phyloP scores from a whole-genome alignment of 805 yeast genomes.

The Pichia gijzeniarum region DNA sequence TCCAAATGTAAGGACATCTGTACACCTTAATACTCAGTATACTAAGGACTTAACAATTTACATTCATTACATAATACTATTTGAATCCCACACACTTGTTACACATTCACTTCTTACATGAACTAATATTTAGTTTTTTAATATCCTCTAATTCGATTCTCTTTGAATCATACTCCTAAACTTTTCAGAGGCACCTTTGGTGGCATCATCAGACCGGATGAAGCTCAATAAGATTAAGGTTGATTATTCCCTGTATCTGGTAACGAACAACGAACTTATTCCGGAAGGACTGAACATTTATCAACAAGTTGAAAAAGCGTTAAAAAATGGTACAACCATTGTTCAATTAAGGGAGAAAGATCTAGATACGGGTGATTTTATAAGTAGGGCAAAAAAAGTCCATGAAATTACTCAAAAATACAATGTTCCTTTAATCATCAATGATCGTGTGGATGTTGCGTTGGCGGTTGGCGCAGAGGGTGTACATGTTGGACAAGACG shows the following conservation, averaged over 20 bases:
- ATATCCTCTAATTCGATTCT: too few relatives aligned
- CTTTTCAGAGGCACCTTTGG: too few relatives aligned
- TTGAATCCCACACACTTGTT: too few relatives aligned
- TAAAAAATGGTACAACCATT: constrained; percentile 68
- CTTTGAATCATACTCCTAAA: too few relatives aligned
- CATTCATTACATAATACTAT: too few relatives aligned
- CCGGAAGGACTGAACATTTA: constrained; percentile 52
- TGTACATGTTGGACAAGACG: constrained; percentile 90
- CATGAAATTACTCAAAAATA: constrained; percentile 53
- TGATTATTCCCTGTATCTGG: constrained; percentile 66
- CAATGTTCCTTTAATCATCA: constrained; percentile 72
- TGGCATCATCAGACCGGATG: too few relatives aligned
- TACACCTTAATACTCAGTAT: too few relatives aligned
- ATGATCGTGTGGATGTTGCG: constrained; percentile 85
- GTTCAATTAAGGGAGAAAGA: constrained; percentile 82
- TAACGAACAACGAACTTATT: constrained; percentile 71
- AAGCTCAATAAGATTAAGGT: constrained; percentile 12
- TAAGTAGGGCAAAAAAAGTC: constrained; percentile 52
- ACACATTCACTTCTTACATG: too few relatives aligned
- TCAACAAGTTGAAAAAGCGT: constrained; percentile 56
- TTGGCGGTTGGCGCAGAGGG: constrained; percentile 77
- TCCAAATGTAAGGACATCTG: too few relatives aligned
- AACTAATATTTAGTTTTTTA: too few relatives aligned
- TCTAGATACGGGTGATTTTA: constrained; percentile 59
- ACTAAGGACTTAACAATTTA: too few relatives aligned